phyloP scores from a whole-genome alignment of 2,329 filamentous ascomycete species.

The Penicillium palitans region DNA sequence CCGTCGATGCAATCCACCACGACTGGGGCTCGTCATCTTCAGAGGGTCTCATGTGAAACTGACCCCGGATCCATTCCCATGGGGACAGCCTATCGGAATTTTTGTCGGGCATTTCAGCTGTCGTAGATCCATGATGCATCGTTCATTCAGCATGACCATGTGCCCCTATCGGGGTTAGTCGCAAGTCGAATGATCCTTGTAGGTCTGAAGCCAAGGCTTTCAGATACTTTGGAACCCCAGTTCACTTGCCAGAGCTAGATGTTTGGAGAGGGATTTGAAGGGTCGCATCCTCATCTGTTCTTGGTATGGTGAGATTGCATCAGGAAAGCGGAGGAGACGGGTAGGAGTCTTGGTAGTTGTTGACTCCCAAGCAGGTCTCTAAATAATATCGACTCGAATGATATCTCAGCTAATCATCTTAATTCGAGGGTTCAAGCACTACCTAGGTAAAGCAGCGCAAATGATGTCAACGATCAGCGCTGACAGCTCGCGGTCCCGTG shows the following conservation, averaged over 20 bases:
- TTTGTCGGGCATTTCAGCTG: slow-evolving; percentile 3
- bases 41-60: slow-evolving; percentile 38
- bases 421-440: not conserved
- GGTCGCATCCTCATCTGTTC: slow-evolving; percentile 2
- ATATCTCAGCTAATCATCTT: not conserved
- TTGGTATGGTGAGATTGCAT: slow-evolving; percentile 9
- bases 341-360: not conserved
- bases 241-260: not conserved
- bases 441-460: not conserved
- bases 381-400: not conserved
- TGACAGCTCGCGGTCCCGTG: slow-evolving; percentile 13
- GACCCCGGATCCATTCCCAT: slow-evolving; percentile 24
- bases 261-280: slow-evolving; percentile 1
- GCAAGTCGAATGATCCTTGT: not conserved
- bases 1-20: slow-evolving; percentile 55
- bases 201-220: not conserved
- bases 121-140: slow-evolving; percentile 21
- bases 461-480: not conserved
- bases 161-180: not conserved
- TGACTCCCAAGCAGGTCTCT: not conserved
- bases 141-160: slow-evolving; percentile 9
- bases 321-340: not conserved
- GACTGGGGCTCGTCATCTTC: slow-evolving; percentile 48
- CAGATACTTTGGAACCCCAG: not conserved
- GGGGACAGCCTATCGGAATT: slow-evolving; percentile 5